Conservation (phyloP, 768 basidiomycete species). For the Pisolithus orientalis region DNA sequence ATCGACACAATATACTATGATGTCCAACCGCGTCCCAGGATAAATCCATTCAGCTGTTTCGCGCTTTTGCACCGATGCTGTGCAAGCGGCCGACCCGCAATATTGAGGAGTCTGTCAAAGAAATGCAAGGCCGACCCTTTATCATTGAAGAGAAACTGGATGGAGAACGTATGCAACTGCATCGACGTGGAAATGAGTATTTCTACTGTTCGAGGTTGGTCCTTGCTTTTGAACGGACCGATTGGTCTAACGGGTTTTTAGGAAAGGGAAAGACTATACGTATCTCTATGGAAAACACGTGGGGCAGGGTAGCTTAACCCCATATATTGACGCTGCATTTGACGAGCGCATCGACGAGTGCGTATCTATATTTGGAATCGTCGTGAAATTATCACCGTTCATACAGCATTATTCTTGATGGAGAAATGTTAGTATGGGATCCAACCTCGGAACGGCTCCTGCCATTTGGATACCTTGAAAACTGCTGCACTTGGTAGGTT, state of each 20-base stretch:
- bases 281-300: constrained; percentile 86
- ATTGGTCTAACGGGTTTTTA: constrained; percentile 23
- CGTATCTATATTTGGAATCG: constrained; percentile 20
- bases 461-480: constrained; percentile 93
- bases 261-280: constrained; percentile 88
- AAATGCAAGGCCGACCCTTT: constrained; percentile 76
- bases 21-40: constrained; percentile 45
- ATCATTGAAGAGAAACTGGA: constrained; percentile 97
- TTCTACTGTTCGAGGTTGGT: constrained; percentile 85
- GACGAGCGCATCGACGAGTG: constrained; percentile 76
- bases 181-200: constrained; percentile 87
- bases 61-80: constrained; percentile 90
- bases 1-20: too few species aligned
- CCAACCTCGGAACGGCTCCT: constrained; percentile 81
- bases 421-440: constrained; percentile 99
- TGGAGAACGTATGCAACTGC: constrained; percentile 93
- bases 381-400: background rate
- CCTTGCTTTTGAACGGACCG: background rate
- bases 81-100: constrained; percentile 82
- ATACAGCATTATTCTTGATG: constrained; percentile 84
- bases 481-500: constrained; percentile 77
- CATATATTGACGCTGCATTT: constrained; percentile 73
- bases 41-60: constrained; percentile 76
- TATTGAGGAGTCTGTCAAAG: constrained; percentile 77
- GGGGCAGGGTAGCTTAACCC: constrained; percentile 83